These are phyloP conservation scores for Rhododendron molle DNA, from an alignment of 148 eudicot genomes.

Conservation along the genomic window DNA sequence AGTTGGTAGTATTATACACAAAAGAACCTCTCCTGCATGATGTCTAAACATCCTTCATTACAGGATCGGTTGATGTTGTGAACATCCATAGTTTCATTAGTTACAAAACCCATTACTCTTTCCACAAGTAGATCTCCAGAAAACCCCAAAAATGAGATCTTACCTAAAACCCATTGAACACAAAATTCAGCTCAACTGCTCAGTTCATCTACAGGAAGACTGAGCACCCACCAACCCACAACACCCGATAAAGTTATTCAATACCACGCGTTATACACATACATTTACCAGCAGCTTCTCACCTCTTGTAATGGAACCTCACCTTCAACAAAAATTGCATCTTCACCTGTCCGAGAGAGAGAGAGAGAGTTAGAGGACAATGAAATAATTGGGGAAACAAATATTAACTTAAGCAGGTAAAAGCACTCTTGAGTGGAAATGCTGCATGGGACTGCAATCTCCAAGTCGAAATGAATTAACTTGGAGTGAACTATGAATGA, in stretches of 20 bases:
- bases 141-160: constrained; percentile 77
- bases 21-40: background rate
- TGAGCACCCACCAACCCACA: constrained; percentile 3
- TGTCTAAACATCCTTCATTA: background rate
- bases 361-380: background rate
- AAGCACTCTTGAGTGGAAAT: background rate
- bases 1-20: background rate
- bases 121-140: constrained; percentile 28
- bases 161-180: constrained; percentile 7
- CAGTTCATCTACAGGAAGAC: background rate
- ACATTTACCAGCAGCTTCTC: constrained; percentile 12
- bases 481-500: background rate
- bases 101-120: background rate
- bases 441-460: background rate
- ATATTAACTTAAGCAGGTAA: background rate
- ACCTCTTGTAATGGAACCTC: constrained; percentile 76
- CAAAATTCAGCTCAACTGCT: background rate
- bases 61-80: no score
- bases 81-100: background rate
- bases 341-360: constrained; percentile 60
- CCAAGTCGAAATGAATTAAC: background rate
- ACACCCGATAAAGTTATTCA: constrained; percentile 1
- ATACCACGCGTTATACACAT: constrained; percentile 10
- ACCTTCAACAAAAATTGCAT: constrained; percentile 95
- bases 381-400: background rate